phyloP scores from a whole-genome alignment of 2,329 filamentous ascomycete genomes.

The Aspergillus flavus region DNA sequence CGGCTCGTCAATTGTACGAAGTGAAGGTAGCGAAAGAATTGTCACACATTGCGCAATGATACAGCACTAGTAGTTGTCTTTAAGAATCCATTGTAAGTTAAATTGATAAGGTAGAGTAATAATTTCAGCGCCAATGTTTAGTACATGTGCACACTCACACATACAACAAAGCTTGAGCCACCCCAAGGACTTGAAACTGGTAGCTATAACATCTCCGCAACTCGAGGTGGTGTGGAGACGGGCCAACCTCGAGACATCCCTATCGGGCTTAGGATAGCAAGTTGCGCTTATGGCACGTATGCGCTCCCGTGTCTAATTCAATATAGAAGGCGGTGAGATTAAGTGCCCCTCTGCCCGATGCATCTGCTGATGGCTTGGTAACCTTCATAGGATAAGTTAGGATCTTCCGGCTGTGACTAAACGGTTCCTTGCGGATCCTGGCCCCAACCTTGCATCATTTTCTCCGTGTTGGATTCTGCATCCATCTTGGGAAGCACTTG shows the following conservation, averaged over 20 bases:
- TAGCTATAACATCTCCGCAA: neutral
- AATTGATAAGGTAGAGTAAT: neutral
- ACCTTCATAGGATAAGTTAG: conserved; percentile 10
- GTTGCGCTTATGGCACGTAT: conserved; percentile 12
- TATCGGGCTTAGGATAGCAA: conserved; percentile 2
- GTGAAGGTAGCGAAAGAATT: conserved; percentile 1
- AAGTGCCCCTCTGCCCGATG: conserved; percentile 34
- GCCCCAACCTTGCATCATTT: conserved; percentile 1
- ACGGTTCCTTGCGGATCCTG: conserved; percentile 7
- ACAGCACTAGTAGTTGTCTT: conserved; percentile 1
- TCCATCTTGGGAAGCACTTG: neutral
- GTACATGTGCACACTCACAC: neutral
- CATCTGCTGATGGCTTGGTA: conserved; percentile 17
- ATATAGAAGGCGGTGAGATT: conserved; percentile 26
- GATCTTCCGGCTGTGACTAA: conserved; percentile 9
- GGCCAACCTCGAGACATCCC: neutral
- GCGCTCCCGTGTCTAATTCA: conserved; percentile 1
- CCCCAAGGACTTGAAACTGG: neutral
- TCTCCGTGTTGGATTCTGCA: neutral
- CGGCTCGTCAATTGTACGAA: conserved; percentile 11
- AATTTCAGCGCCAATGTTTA: neutral
- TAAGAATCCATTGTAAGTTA: conserved; percentile 5
- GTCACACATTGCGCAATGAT: conserved; percentile 19
- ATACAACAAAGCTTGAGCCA: neutral
- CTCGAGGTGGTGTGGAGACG: neutral